Evolutionary conservation across 345 rosid species (phyloP).

Genomic region (Rhizophora mangle): DNA sequence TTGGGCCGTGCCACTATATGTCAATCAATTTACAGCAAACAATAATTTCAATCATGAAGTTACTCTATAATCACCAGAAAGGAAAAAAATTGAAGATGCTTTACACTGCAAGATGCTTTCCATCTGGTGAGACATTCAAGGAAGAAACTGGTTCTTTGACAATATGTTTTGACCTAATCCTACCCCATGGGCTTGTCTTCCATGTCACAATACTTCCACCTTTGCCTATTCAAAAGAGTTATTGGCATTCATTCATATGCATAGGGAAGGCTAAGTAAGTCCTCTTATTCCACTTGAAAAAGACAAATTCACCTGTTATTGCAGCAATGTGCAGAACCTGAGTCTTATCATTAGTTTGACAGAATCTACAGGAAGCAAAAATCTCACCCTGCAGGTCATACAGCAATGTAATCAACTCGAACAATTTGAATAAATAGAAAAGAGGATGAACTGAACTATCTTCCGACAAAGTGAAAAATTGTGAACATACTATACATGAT

Average conservation of each 20-base stretch:
- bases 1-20: constrained; percentile 63
- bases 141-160: constrained; percentile 54
- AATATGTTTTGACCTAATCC: constrained; percentile 50
- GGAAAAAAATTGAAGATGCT: constrained; percentile 1
- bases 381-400: constrained; percentile 61
- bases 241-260: constrained; percentile 3
- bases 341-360: constrained; percentile 40
- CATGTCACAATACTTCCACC: constrained; percentile 72
- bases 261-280: background rate
- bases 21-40: constrained; percentile 9
- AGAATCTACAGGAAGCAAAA: constrained; percentile 79
- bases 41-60: background rate
- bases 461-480: background rate
- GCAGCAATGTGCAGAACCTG: constrained; percentile 68
- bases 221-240: constrained; percentile 36
- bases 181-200: constrained; percentile 66
- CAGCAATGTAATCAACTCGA: constrained; percentile 18
- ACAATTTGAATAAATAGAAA: constrained; percentile 6
- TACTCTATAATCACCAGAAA: constrained; percentile 5
- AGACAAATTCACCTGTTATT: constrained; percentile 51
- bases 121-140: constrained; percentile 77
- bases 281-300: background rate
- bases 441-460: constrained; percentile 3
- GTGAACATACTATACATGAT: background rate
- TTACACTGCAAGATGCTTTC: constrained; percentile 78